These are phyloP conservation scores for Mucor ambiguus DNA, from an alignment of 371 early-diverging fungal species.

Conservation along the genomic window DNA sequence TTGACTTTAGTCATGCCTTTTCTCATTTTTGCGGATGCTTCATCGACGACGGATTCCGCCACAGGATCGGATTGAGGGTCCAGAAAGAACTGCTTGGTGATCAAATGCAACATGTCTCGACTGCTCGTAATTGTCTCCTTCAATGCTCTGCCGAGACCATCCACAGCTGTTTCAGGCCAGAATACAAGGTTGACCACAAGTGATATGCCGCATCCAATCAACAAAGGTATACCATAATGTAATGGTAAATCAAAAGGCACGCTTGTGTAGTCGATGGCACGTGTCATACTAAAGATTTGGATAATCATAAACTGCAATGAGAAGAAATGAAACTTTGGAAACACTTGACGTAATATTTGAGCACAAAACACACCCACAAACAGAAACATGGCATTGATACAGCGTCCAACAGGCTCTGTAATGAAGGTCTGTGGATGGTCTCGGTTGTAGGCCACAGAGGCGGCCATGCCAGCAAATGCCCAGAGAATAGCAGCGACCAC, in stretches of 20 bases:
- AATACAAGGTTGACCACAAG: conserved; percentile 41
- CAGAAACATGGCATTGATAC: conserved; percentile 31
- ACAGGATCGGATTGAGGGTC: conserved; percentile 41
- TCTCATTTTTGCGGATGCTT: conserved; percentile 38
- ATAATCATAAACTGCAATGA: conserved; percentile 42
- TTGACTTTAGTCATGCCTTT: conserved; percentile 49
- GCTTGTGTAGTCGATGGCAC: conserved; percentile 19
- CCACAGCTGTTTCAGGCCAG: conserved; percentile 58
- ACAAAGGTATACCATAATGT: conserved; percentile 32
- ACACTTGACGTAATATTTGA: conserved; percentile 34
- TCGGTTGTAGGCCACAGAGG: conserved; percentile 39
- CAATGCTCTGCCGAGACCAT: conserved; percentile 51
- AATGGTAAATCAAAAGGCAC: conserved; percentile 28
- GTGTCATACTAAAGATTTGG: conserved; percentile 34
- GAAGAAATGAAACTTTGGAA: conserved; percentile 41
- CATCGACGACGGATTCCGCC: conserved; percentile 35
- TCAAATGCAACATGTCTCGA: conserved; percentile 46
- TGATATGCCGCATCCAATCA: conserved; percentile 31
- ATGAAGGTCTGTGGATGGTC: conserved; percentile 17
- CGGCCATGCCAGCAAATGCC: conserved; percentile 39
- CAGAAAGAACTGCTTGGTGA: conserved; percentile 49
- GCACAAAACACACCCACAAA: conserved; percentile 34
- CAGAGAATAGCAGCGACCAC: conserved; percentile 39
- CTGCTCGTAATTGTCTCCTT: conserved; percentile 46
- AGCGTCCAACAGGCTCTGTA: conserved; percentile 17